Evolutionary conservation across 768 basidiomycete genomes (phyloP).

Genomic region (Boletus tylopilopsis): DNA sequence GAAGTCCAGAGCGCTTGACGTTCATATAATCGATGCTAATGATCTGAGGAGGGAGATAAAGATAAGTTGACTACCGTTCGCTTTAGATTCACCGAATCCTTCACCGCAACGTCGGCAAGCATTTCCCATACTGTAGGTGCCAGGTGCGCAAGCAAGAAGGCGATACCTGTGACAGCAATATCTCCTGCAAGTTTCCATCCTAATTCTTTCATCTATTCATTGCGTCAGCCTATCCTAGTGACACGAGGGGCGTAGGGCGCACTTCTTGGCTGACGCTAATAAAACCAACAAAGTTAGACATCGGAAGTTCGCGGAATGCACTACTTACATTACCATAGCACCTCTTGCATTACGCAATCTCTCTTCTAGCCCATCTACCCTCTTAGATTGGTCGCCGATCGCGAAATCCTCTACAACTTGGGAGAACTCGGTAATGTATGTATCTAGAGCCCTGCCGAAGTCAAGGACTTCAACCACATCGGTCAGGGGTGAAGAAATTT

Average conservation of each 20-base stretch:
- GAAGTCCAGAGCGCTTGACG: slow-evolving; percentile 1
- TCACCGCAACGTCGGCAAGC: slow-evolving; percentile 4
- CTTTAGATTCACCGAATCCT: neutral
- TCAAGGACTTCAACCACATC: slow-evolving; percentile 6
- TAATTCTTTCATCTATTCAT: slow-evolving; percentile 14
- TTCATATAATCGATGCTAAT: slow-evolving; percentile 3
- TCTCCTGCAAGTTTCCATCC: slow-evolving; percentile 15
- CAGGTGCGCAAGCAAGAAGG: slow-evolving; percentile 13
- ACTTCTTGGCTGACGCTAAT: slow-evolving; percentile 18
- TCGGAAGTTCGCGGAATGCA: neutral
- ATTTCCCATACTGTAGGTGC: slow-evolving; percentile 9
- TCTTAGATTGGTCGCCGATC: slow-evolving; percentile 2
- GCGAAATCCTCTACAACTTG: slow-evolving; percentile 7
- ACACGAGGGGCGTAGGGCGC: neutral
- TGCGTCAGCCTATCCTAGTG: neutral
- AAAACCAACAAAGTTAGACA: neutral
- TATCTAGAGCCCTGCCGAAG: slow-evolving; percentile 15
- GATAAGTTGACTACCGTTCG: neutral
- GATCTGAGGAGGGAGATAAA: neutral
- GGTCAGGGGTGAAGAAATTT: neutral
- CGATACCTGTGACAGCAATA: slow-evolving; percentile 12
- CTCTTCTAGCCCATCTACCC: neutral
- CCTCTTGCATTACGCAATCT: slow-evolving; percentile 3
- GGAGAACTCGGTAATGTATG: slow-evolving; percentile 14
- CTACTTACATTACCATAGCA: slow-evolving; percentile 16